These are phyloP conservation scores for Neofusicoccum kwambonambiense DNA, from an alignment of 2,329 filamentous ascomycete species.

Conservation along the genomic window DNA sequence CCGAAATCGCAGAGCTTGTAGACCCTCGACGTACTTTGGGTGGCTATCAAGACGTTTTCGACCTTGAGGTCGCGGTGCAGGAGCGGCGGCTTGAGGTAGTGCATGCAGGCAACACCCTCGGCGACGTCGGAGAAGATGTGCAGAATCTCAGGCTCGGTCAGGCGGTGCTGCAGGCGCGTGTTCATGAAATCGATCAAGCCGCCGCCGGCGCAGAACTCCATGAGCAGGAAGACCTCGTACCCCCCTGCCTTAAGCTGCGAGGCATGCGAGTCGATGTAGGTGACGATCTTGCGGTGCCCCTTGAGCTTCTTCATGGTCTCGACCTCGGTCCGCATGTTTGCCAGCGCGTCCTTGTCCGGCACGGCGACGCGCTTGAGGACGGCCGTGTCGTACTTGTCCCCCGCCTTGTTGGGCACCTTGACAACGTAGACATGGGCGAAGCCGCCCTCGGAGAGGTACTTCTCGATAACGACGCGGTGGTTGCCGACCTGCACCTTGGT, in stretches of 20 bases:
- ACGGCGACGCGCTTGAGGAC: constrained; percentile 95
- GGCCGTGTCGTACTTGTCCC: constrained; percentile 75
- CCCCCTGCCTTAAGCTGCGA: constrained; percentile 89
- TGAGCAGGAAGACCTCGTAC: constrained; percentile 96
- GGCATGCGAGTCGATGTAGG: constrained; percentile 96
- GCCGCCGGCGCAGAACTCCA: constrained; percentile 95
- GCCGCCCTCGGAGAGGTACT: constrained; percentile 95
- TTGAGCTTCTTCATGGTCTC: constrained; percentile 99
- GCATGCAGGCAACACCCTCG: constrained; percentile 97
- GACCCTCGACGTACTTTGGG: constrained; percentile 61
- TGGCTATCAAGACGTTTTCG: constrained; percentile 91
- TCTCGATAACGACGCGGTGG: constrained; percentile 91
- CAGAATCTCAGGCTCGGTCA: constrained; percentile 96
- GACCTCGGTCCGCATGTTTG: constrained; percentile 96
- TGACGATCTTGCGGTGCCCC: constrained; percentile 93
- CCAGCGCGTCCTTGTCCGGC: constrained; percentile 89
- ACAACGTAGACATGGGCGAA: constrained; percentile 99
- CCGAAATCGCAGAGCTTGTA: constrained; percentile 99
- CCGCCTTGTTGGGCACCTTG: constrained; percentile 68
- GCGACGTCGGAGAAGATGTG: constrained; percentile 96
- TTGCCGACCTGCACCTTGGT: constrained; percentile 96
- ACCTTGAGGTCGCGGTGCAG: constrained; percentile 96
- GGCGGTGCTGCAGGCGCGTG: constrained; percentile 88
- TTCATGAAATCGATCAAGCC: constrained; percentile 99
- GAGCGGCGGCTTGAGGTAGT: constrained; percentile 91